Evolutionary conservation across 2,329 filamentous ascomycete genomes (phyloP).

Genomic region (Aspergillus uvarum): DNA sequence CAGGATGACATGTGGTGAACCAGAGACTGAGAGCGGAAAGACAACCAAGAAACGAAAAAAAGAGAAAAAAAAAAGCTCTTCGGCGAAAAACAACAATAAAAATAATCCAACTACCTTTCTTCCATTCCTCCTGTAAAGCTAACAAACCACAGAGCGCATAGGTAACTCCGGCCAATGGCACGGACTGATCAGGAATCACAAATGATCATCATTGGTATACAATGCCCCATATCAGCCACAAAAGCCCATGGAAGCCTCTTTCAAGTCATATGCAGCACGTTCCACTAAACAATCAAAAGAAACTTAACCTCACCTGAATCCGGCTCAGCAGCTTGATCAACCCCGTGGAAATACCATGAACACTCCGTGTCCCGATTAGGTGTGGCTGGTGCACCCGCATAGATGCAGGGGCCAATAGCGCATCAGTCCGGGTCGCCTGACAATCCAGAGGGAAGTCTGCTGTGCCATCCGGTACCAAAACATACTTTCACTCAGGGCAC

Average conservation of each 20-base stretch:
- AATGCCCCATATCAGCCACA: background rate
- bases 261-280: background rate
- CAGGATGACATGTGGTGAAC: no score
- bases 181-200: no score
- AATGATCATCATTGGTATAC: no score
- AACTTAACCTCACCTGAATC: no score
- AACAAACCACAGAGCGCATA: no score
- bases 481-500: background rate
- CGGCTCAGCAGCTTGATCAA: background rate
- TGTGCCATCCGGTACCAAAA: background rate
- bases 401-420: background rate
- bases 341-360: background rate
- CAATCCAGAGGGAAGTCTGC: background rate
- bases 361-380: background rate
- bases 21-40: no score
- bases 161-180: no score
- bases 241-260: background rate
- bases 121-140: no score
- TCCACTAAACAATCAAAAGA: background rate
- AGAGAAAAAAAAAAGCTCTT: no score
- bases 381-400: background rate
- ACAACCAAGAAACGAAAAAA: no score
- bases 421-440: background rate
- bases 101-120: no score
- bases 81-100: no score